A percentile compares a stretch with the other conserved stretches of the same genome.
phyloP scores from a whole-genome alignment of 768 basidiomycete genomes.

The Rhodosporidiobolus odoratus region DNA sequence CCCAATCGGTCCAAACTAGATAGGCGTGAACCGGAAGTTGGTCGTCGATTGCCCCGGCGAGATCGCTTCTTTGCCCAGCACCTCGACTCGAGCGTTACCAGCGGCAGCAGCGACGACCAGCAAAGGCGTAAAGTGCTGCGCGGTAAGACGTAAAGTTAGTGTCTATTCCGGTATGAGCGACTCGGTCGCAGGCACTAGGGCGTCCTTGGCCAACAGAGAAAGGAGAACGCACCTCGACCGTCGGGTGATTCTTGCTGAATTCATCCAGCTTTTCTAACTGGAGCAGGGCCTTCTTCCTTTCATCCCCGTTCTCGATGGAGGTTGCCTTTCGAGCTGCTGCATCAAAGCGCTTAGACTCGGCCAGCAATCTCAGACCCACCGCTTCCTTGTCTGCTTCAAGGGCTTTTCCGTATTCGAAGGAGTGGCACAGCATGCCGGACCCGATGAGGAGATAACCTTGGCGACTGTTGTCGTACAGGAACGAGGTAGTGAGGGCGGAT shows the following conservation, averaged over 20 bases:
- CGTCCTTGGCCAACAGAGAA: neutral
- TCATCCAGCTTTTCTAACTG: constrained; percentile 4
- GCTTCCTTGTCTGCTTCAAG: neutral
- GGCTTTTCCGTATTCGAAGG: constrained; percentile 1
- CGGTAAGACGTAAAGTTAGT: neutral
- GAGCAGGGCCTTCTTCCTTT: neutral
- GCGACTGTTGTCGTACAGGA: neutral
- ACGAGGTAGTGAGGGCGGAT: neutral
- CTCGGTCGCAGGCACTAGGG: no score
- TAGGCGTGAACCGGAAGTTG: constrained; percentile 4
- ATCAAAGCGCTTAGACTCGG: constrained; percentile 11
- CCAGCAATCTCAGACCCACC: neutral
- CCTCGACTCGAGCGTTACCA: neutral
- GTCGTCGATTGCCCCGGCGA: constrained; percentile 6
- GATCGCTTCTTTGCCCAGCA: neutral
- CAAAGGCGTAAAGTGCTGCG: constrained; percentile 17
- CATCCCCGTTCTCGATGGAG: neutral
- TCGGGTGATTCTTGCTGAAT: constrained; percentile 16
- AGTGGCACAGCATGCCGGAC: constrained; percentile 18
- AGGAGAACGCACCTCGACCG: constrained; percentile 11
- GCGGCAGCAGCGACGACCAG: constrained; percentile 17
- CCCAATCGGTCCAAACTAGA: no score
- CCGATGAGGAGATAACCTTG: constrained; percentile 23
- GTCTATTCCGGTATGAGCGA: no score
- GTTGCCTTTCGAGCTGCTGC: neutral